phyloP scores from a whole-genome alignment of 176 grass and related monocot species.

The Phragmites australis region DNA sequence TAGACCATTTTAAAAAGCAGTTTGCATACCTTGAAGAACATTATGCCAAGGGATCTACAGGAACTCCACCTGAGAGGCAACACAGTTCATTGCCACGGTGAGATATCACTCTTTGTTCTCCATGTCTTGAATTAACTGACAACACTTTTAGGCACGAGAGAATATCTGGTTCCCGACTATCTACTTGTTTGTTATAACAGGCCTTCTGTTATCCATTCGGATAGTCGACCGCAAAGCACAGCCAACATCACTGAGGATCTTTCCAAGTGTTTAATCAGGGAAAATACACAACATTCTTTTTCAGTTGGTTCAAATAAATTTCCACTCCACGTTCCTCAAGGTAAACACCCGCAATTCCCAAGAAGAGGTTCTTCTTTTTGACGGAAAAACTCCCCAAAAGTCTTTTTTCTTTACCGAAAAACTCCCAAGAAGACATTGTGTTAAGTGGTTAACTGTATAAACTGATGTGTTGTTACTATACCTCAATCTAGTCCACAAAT shows the following conservation, averaged over 20 bases:
- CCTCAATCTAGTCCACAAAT: not conserved
- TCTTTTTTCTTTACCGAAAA: too few relatives aligned
- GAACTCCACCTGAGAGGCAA: conserved; percentile 80
- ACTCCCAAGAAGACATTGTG: too few relatives aligned
- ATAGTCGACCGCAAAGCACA: conserved; percentile 58
- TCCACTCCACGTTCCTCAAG: conserved; percentile 55
- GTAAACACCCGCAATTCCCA: conserved; percentile 22
- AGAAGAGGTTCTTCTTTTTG: too few relatives aligned
- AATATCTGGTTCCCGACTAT: conserved; percentile 22
- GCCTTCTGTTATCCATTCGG: conserved; percentile 67
- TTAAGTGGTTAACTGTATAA: not conserved
- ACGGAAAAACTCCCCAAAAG: too few relatives aligned
- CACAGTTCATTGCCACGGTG: conserved; percentile 94
- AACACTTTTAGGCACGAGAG: conserved; percentile 17
- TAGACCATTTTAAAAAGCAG: conserved; percentile 94
- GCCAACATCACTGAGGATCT: conserved; percentile 65
- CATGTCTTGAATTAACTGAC: conserved; percentile 19
- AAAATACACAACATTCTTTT: conserved; percentile 51
- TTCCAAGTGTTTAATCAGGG: conserved; percentile 84
- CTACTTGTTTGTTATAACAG: conserved; percentile 44
- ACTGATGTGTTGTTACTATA: not conserved
- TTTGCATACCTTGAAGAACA: conserved; percentile 95
- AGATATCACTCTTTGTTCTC: conserved; percentile 12
- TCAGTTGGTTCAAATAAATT: conserved; percentile 48
- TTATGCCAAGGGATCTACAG: conserved; percentile 74